phyloP scores from a whole-genome alignment of 257 asterid genomes.

The Scutellaria galericulata region DNA sequence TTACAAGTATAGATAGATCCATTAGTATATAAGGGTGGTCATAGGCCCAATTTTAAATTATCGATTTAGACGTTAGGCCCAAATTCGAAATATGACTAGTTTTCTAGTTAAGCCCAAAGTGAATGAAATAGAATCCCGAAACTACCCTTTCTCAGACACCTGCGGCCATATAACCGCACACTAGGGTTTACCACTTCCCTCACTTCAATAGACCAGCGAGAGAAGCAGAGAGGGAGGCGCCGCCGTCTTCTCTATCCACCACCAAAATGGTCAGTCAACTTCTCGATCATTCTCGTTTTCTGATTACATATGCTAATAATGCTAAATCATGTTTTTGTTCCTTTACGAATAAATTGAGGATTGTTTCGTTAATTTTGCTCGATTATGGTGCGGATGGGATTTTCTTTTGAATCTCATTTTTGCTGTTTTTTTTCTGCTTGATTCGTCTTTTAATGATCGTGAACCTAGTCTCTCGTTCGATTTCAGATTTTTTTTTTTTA shows the following conservation, averaged over 20 bases:
- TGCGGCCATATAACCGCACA: conserved; percentile 16
- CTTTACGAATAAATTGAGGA: background rate
- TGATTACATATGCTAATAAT: background rate
- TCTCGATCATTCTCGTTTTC: background rate
- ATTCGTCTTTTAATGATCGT: background rate
- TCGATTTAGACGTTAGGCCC: background rate
- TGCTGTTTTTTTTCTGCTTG: background rate
- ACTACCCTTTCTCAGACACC: conserved; percentile 19
- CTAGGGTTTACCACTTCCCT: conserved; percentile 34
- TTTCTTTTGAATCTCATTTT: conserved; percentile 7
- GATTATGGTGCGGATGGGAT: background rate
- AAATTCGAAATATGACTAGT: background rate
- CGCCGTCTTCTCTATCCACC: conserved; percentile 30
- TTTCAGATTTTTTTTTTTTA: background rate
- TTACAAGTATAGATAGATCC: too few species aligned
- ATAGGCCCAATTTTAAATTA: conserved; percentile 7
- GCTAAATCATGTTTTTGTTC: background rate
- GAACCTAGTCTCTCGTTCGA: background rate
- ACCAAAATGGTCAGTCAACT: conserved; percentile 38
- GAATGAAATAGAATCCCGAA: background rate
- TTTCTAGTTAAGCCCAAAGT: background rate
- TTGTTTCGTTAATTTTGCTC: background rate
- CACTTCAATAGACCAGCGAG: conserved; percentile 20
- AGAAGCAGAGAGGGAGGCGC: conserved; percentile 31
- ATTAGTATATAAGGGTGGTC: background rate